phyloP scores from a whole-genome alignment of 2,329 filamentous ascomycete genomes.

The Colletotrichum acutatum region DNA sequence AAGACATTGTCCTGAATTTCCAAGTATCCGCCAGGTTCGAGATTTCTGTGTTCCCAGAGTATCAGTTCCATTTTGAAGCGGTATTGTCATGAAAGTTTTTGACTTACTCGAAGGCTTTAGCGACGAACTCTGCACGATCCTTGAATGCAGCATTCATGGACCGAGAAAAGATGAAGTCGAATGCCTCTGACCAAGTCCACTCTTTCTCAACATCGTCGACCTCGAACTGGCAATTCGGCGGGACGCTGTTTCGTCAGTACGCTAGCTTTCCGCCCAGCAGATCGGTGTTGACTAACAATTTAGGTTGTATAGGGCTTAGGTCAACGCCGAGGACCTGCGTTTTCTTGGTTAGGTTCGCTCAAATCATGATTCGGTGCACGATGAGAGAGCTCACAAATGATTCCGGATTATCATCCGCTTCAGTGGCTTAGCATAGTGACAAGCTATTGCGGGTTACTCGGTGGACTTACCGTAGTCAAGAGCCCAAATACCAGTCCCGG shows the following conservation, averaged over 20 bases:
- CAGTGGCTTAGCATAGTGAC: no score
- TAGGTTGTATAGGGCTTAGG: constrained; percentile 51
- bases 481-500: constrained; percentile 39
- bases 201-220: constrained; percentile 48
- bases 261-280: background rate
- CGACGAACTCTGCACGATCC: background rate
- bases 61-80: no score
- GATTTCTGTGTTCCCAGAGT: background rate
- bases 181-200: constrained; percentile 48
- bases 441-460: no score
- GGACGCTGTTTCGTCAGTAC: constrained; percentile 43
- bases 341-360: no score
- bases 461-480: constrained; percentile 52
- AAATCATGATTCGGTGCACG: no score
- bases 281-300: constrained; percentile 38
- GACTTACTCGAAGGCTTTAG: constrained; percentile 37
- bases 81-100: constrained; percentile 45
- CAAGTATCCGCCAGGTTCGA: background rate
- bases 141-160: background rate
- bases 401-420: constrained; percentile 39
- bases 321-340: constrained; percentile 49
- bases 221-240: constrained; percentile 51
- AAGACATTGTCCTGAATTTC: background rate
- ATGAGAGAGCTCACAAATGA: constrained; percentile 36
- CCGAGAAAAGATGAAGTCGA: constrained; percentile 69